phyloP scores from a whole-genome alignment of 352 stramenopile species.

The Aphanomyces cochlioides region DNA sequence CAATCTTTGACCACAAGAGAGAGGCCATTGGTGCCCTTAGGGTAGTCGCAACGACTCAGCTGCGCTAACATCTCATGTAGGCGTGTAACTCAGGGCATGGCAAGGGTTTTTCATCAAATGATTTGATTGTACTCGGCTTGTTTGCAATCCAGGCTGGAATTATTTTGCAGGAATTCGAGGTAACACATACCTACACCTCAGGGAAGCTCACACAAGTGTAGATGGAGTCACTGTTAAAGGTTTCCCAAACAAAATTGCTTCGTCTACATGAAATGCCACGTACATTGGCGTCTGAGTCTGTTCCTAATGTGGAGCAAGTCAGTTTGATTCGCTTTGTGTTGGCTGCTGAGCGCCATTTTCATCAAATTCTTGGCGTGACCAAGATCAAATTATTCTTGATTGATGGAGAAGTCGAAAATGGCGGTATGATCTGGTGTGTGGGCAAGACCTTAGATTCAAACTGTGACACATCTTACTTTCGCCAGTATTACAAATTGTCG shows the following conservation, averaged over 20 bases:
- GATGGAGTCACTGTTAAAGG: slow-evolving; percentile 48
- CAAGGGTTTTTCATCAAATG: slow-evolving; percentile 68
- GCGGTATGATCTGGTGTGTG: slow-evolving; percentile 17
- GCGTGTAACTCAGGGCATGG: slow-evolving; percentile 68
- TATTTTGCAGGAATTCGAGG: slow-evolving; percentile 47
- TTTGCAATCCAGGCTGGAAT: slow-evolving; percentile 58
- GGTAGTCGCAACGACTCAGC: background rate
- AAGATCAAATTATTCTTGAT: slow-evolving; percentile 65
- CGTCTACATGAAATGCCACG: slow-evolving; percentile 47
- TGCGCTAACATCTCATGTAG: slow-evolving; percentile 24
- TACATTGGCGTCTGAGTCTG: slow-evolving; percentile 43
- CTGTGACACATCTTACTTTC: slow-evolving; percentile 36
- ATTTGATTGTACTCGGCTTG: slow-evolving; percentile 61
- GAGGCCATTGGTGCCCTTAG: slow-evolving; percentile 56
- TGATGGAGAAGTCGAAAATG: slow-evolving; percentile 32
- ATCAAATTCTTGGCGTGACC: slow-evolving; percentile 55
- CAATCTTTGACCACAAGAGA: slow-evolving; percentile 56
- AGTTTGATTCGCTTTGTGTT: slow-evolving; percentile 53
- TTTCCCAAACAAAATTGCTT: slow-evolving; percentile 56
- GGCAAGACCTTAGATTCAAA: slow-evolving; percentile 22
- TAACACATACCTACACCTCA: background rate
- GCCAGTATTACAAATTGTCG: slow-evolving; percentile 55
- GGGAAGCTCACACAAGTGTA: background rate
- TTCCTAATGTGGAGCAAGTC: slow-evolving; percentile 11
- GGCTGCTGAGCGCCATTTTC: slow-evolving; percentile 49